Conservation (phyloP, 139 green algal genomes). For the Tetratostichococcus sp. region DNA sequence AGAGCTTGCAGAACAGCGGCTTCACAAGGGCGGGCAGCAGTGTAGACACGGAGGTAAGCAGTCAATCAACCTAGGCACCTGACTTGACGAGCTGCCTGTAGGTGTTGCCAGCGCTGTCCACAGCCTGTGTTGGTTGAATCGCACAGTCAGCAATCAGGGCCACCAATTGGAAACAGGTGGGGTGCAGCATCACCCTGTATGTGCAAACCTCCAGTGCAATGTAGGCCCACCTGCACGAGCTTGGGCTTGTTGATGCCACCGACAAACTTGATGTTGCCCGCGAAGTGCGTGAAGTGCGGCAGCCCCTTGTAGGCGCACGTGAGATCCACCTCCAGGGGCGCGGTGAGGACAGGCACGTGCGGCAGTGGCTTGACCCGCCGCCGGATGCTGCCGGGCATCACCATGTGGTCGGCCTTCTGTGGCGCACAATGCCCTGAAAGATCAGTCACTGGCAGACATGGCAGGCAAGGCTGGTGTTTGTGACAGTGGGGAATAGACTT, state of each 20-base stretch:
- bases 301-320: slow-evolving; percentile 46
- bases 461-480: neutral
- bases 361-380: slow-evolving; percentile 11
- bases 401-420: slow-evolving; percentile 9
- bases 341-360: slow-evolving; percentile 45
- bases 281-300: slow-evolving; percentile 46
- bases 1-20: no score
- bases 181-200: no score
- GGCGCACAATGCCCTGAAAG: no score
- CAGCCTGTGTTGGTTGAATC: neutral
- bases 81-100: slow-evolving; percentile 49
- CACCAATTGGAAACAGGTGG: no score
- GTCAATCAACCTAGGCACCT: neutral
- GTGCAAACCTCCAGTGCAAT: no score
- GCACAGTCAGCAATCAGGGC: no score
- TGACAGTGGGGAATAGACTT: no score
- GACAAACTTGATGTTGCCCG: slow-evolving; percentile 46
- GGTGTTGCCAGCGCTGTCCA: slow-evolving; percentile 39
- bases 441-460: no score
- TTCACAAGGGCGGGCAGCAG: no score
- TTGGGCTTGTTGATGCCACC: slow-evolving; percentile 90
- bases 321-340: slow-evolving; percentile 44
- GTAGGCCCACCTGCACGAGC: slow-evolving; percentile 34
- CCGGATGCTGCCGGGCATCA: slow-evolving; percentile 23
- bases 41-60: no score